Conservation (phyloP, 441 rosid species). For the Jatropha multifida region DNA sequence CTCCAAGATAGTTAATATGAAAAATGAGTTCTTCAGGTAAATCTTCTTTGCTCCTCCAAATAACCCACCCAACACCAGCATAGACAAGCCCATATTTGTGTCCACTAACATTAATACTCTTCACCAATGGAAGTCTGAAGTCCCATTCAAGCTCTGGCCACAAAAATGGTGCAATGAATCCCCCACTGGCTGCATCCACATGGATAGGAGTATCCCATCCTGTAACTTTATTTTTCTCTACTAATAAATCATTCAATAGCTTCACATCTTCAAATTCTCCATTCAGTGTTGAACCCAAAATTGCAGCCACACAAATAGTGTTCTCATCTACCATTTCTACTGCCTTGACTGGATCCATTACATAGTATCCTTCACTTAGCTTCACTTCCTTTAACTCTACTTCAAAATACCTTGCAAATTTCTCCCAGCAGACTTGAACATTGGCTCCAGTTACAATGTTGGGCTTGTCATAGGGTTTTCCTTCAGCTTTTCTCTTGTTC, state of each 20-base stretch:
- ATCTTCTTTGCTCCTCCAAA: slow-evolving; percentile 91
- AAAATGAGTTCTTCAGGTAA: slow-evolving; percentile 93
- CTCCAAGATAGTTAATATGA: slow-evolving; percentile 89
- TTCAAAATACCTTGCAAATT: slow-evolving; percentile 90
- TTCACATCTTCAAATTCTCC: slow-evolving; percentile 94
- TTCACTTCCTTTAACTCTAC: slow-evolving; percentile 92
- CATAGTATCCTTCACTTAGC: slow-evolving; percentile 80
- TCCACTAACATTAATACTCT: slow-evolving; percentile 92
- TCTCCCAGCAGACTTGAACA: slow-evolving; percentile 96
- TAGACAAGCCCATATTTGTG: slow-evolving; percentile 92
- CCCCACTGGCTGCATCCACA: slow-evolving; percentile 97
- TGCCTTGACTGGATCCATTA: slow-evolving; percentile 83
- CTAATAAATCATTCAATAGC: slow-evolving; percentile 64
- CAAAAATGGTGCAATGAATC: slow-evolving; percentile 84
- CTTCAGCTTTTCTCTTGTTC: slow-evolving; percentile 68
- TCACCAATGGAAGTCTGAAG: slow-evolving; percentile 77
- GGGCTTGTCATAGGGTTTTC: slow-evolving; percentile 73
- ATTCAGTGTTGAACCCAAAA: slow-evolving; percentile 85
- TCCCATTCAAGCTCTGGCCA: slow-evolving; percentile 95
- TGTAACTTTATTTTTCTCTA: slow-evolving; percentile 65
- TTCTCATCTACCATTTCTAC: slow-evolving; percentile 93
- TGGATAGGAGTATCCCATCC: slow-evolving; percentile 97
- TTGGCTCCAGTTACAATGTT: slow-evolving; percentile 93
- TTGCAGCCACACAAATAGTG: slow-evolving; percentile 91
- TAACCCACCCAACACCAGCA: slow-evolving; percentile 91